phyloP scores from a whole-genome alignment of 2,329 filamentous ascomycete genomes.

The Penicillium expansum region DNA sequence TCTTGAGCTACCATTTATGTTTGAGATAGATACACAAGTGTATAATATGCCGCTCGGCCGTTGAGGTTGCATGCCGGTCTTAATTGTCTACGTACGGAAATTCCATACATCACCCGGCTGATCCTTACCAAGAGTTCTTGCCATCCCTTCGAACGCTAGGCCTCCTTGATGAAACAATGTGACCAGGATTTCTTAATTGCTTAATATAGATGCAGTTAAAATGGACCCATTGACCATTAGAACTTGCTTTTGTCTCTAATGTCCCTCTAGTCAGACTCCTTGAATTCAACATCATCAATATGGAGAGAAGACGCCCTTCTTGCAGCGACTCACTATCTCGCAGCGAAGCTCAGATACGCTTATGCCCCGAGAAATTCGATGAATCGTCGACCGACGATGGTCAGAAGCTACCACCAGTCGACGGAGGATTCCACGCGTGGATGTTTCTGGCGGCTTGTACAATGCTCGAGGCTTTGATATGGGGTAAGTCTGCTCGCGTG shows the following conservation, averaged over 20 bases:
- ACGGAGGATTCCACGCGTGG: slow-evolving; percentile 44
- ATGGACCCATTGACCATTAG: background rate
- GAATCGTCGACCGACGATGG: background rate
- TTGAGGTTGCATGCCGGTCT: slow-evolving; percentile 10
- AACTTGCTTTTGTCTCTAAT: background rate
- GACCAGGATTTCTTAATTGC: slow-evolving; percentile 1
- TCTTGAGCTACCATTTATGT: background rate
- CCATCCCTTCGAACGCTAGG: slow-evolving; percentile 14
- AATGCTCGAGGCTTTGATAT: slow-evolving; percentile 53
- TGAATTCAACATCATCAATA: background rate
- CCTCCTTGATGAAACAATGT: slow-evolving; percentile 17
- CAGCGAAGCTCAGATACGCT: slow-evolving; percentile 6
- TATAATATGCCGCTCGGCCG: slow-evolving; percentile 2
- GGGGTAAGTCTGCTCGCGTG: slow-evolving; percentile 42
- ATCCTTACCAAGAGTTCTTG: slow-evolving; percentile 3
- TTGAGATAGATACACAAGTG: background rate
- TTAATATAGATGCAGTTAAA: slow-evolving; percentile 5
- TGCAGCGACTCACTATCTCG: slow-evolving; percentile 2
- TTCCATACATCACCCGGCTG: slow-evolving; percentile 18
- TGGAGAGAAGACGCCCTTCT: slow-evolving; percentile 3
- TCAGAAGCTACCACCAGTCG: slow-evolving; percentile 30
- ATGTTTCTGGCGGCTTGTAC: slow-evolving; percentile 52
- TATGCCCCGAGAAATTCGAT: slow-evolving; percentile 6
- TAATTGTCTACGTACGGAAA: slow-evolving; percentile 11
- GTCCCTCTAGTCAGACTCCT: background rate